Evolutionary conservation across 306 rosid species (phyloP).

Genomic region (Quercus variabilis): DNA sequence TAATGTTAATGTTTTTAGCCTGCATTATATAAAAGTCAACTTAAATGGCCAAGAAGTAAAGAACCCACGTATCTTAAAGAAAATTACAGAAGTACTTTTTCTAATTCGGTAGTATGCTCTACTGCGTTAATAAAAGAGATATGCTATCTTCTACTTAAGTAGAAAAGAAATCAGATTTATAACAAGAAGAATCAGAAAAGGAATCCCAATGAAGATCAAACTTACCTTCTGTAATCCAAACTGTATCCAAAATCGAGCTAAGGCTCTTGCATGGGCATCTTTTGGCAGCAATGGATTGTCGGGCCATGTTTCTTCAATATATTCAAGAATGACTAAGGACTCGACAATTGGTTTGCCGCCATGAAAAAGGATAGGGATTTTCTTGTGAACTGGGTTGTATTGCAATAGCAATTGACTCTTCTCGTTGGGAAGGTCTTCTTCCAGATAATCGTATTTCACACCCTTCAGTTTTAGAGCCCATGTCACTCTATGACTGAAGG

Average conservation of each 20-base stretch:
- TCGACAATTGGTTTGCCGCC: slow-evolving; percentile 34
- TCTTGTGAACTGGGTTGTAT: slow-evolving; percentile 46
- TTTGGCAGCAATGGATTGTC: slow-evolving; percentile 35
- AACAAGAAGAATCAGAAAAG: not conserved
- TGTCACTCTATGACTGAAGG: slow-evolving; percentile 35
- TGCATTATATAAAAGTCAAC: too few relatives aligned
- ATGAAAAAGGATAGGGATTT: slow-evolving; percentile 54
- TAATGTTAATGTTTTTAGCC: too few relatives aligned
- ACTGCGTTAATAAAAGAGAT: too few relatives aligned
- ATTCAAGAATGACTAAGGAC: slow-evolving; percentile 39
- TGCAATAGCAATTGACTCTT: slow-evolving; percentile 21
- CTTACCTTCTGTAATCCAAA: slow-evolving; percentile 4
- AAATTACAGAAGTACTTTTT: too few relatives aligned
- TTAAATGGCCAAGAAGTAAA: too few relatives aligned
- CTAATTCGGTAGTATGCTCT: too few relatives aligned
- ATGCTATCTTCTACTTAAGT: too few relatives aligned
- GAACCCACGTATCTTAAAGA: too few relatives aligned
- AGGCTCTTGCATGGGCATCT: slow-evolving; percentile 34
- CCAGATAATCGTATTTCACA: slow-evolving; percentile 37
- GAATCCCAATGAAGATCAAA: not conserved
- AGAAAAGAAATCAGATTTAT: slow-evolving; percentile 25
- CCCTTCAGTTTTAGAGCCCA: slow-evolving; percentile 53
- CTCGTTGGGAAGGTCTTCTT: slow-evolving; percentile 47
- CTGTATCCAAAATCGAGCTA: slow-evolving; percentile 50
- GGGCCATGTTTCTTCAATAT: slow-evolving; percentile 55